These are phyloP conservation scores for Metschnikowia borealis DNA, from an alignment of 805 yeast genomes.

Conservation along the genomic window DNA sequence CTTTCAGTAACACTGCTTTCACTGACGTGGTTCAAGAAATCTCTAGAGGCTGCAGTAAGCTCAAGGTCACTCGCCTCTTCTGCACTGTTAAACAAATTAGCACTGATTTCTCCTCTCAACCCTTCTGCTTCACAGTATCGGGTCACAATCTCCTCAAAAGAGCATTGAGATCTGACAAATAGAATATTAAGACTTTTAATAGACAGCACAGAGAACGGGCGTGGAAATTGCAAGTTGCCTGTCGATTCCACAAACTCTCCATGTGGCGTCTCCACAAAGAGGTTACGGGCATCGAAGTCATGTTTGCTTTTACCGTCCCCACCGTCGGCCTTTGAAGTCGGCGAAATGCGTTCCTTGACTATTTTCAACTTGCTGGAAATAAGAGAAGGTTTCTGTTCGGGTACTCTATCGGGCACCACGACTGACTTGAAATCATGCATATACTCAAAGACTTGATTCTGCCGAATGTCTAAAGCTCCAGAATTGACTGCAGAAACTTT, in stretches of 20 bases:
- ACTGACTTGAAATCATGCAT: not conserved
- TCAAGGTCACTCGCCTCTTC: not conserved
- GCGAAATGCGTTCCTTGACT: slow-evolving; percentile 1
- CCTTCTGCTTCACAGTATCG: slow-evolving; percentile 19
- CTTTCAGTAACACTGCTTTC: slow-evolving; percentile 1
- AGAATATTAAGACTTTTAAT: slow-evolving; percentile 32
- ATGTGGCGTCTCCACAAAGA: slow-evolving; percentile 1
- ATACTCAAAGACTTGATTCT: slow-evolving; percentile 1
- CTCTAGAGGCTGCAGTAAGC: not conserved
- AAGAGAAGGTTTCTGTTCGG: not conserved
- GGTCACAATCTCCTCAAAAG: slow-evolving; percentile 23
- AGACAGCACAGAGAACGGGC: slow-evolving; percentile 30
- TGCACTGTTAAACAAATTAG: not conserved
- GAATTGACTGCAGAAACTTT: slow-evolving; percentile 14
- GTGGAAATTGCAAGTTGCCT: slow-evolving; percentile 24
- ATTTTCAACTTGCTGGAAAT: not conserved
- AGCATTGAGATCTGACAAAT: slow-evolving; percentile 27
- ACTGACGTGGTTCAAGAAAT: not conserved
- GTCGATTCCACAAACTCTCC: not conserved
- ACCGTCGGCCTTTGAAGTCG: not conserved
- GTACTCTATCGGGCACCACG: not conserved
- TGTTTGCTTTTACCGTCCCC: not conserved
- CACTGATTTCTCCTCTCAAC: not conserved
- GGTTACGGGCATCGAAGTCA: not conserved
- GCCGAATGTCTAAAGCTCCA: slow-evolving; percentile 5